Conservation (phyloP, 116 monocot species). For the Dioscorea cayenensis region DNA sequence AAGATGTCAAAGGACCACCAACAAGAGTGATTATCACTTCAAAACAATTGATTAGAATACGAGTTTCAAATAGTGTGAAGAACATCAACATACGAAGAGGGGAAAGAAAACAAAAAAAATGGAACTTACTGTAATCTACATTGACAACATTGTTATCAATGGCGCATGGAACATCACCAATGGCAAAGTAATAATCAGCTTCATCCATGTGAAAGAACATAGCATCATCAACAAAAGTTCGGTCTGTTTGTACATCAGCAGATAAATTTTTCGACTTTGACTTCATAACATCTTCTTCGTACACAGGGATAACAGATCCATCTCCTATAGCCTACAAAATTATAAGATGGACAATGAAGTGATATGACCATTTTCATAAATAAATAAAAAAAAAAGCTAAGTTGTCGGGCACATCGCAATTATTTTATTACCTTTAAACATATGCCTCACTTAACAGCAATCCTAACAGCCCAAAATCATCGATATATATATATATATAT, state of each 20-base stretch:
- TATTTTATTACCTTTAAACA: too few relatives aligned
- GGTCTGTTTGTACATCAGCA: conserved; percentile 12
- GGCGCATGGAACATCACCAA: conserved; percentile 11
- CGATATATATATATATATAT: too few relatives aligned
- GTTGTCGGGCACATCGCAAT: too few relatives aligned
- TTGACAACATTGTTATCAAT: not conserved
- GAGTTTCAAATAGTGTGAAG: too few relatives aligned
- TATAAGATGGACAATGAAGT: not conserved
- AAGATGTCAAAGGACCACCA: too few relatives aligned
- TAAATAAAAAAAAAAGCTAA: too few relatives aligned
- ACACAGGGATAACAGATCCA: conserved; percentile 5
- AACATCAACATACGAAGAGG: not conserved
- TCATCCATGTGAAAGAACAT: conserved; percentile 7
- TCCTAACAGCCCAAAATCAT: too few relatives aligned
- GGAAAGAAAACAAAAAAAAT: not conserved
- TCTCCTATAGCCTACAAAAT: conserved; percentile 17
- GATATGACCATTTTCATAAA: too few relatives aligned
- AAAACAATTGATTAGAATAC: too few relatives aligned
- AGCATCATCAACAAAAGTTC: conserved; percentile 13
- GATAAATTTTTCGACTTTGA: conserved; percentile 27
- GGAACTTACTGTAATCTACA: not conserved
- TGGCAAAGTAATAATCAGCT: conserved; percentile 9
- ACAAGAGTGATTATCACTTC: too few relatives aligned
- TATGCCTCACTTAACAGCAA: too few relatives aligned
- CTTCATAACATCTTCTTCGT: conserved; percentile 20